Conservation (phyloP, 352 stramenopile genomes). For the Globisporangium alternatum region DNA sequence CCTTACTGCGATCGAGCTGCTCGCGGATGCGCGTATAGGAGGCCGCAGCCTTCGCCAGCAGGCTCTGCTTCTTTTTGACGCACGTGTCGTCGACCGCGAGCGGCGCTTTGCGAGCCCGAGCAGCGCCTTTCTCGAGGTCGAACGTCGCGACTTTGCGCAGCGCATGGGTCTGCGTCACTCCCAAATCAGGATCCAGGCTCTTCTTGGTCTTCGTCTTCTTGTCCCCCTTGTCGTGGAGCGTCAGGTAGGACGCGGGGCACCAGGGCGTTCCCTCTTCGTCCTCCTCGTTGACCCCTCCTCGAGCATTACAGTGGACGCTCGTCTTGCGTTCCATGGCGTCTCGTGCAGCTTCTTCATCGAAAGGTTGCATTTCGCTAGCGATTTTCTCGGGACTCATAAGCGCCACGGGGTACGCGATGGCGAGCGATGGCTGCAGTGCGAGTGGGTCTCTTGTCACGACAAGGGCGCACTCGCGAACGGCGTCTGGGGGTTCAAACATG, state of each 20-base stretch:
- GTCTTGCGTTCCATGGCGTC: constrained; percentile 23
- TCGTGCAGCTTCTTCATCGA: constrained; percentile 20
- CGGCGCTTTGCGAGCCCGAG: constrained; percentile 20
- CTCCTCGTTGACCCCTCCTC: neutral
- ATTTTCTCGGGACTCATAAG: constrained; percentile 11
- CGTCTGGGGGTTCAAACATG: constrained; percentile 52
- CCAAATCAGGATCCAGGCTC: constrained; percentile 9
- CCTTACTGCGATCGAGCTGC: constrained; percentile 33
- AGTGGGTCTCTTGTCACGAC: constrained; percentile 6
- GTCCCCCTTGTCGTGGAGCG: constrained; percentile 17
- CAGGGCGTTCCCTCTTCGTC: constrained; percentile 22
- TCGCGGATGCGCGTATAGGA: constrained; percentile 27
- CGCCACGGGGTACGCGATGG: constrained; percentile 30
- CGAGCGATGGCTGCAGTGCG: constrained; percentile 9
- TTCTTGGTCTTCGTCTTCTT: neutral
- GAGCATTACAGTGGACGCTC: neutral
- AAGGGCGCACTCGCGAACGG: constrained; percentile 26
- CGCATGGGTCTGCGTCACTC: constrained; percentile 28
- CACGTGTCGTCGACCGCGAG: constrained; percentile 23
- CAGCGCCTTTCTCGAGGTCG: neutral
- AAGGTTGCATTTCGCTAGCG: constrained; percentile 15
- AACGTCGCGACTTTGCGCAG: constrained; percentile 17
- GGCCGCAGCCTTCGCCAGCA: constrained; percentile 28
- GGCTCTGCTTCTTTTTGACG: constrained; percentile 26
- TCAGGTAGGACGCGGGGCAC: constrained; percentile 38